Base-by-base conservation (phyloP, 2,329 filamentous ascomycete genomes). In the Talaromyces sp. region DNA sequence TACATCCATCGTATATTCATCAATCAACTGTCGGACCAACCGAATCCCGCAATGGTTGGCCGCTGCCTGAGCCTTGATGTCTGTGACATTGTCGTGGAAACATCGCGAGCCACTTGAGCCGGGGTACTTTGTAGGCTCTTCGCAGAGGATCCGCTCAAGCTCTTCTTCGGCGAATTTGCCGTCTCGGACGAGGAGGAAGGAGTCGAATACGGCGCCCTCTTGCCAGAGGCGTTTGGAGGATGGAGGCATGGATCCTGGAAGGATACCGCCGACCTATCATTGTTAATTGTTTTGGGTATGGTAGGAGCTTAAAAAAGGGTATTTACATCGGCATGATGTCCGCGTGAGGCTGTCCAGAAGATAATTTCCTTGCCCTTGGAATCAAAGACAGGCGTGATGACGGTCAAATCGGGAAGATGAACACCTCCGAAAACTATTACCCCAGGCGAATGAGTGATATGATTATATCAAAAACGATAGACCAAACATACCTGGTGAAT, bases 41-140 rank as follows among this genome's bases (percentile, higher is more conserved):
- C 65, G 62, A 14, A 71, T 72, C 3, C 78, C 78, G 9, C 74
- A 73, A 50, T 76, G 71, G 41, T 81, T 80, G 0, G 78, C 75
- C 0, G 78, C 77, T 0, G 77, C 75, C 46, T 77, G 74, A 0
- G 78, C 78, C 52, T 80, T 79, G 3, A 80, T 64, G 55, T 80
- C 78, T 2, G 77, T 73, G 6, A 80, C 67, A 56, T 81, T 80
- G 54, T 80, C 78, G 2, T 67, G 65, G 19, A 79, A 62, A 0
- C 74, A 61, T n/a, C 65, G n/a, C 13, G 55, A 9, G 59, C 64
- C 7, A 59, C 64, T 43, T 57, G 58, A 38, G 60, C 38, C 38
- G n/a, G 4, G 38, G 14, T 41, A 41, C 38, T 41, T 41, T 14
- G 38, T 41, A 19, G 38, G 38, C 3, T 41, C 38, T 14, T 7